A percentile compares a stretch with the other conserved stretches of the same genome.
Conservation (phyloP, 371 early-diverging fungal genomes). For the Rhizopus delemar region DNA sequence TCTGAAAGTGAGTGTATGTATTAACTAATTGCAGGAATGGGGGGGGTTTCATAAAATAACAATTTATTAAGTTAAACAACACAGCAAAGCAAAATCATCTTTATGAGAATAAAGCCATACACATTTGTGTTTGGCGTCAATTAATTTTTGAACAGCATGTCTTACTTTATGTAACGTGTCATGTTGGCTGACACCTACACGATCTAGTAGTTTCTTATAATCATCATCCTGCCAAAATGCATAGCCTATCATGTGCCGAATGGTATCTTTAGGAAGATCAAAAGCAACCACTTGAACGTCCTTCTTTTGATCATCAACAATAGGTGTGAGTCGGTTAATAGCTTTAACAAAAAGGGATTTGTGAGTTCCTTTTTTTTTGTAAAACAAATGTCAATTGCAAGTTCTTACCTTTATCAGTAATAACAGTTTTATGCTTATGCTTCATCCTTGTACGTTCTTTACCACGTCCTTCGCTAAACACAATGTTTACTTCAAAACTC, state of each 20-base stretch:
- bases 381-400: background rate
- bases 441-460: constrained; percentile 59
- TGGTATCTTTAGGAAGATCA: constrained; percentile 64
- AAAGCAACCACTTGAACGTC: constrained; percentile 71
- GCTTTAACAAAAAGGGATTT: constrained; percentile 36
- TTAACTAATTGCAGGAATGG: too few relatives aligned
- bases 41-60: background rate
- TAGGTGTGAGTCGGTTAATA: constrained; percentile 52
- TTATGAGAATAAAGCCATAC: constrained; percentile 77
- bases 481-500: constrained; percentile 46
- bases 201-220: constrained; percentile 52
- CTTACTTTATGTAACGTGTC: constrained; percentile 55
- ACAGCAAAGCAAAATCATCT: constrained; percentile 64
- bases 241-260: constrained; percentile 58
- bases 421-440: constrained; percentile 69
- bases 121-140: constrained; percentile 58
- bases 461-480: constrained; percentile 45
- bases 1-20: too few relatives aligned
- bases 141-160: constrained; percentile 61
- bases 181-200: constrained; percentile 32
- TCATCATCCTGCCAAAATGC: constrained; percentile 66
- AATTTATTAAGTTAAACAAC: constrained; percentile 28
- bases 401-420: constrained; percentile 66
- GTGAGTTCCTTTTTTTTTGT: background rate
- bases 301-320: constrained; percentile 55